These are phyloP conservation scores for Globisporangium iwayamae DNA, from an alignment of 352 stramenopile genomes.

Conservation along the genomic window DNA sequence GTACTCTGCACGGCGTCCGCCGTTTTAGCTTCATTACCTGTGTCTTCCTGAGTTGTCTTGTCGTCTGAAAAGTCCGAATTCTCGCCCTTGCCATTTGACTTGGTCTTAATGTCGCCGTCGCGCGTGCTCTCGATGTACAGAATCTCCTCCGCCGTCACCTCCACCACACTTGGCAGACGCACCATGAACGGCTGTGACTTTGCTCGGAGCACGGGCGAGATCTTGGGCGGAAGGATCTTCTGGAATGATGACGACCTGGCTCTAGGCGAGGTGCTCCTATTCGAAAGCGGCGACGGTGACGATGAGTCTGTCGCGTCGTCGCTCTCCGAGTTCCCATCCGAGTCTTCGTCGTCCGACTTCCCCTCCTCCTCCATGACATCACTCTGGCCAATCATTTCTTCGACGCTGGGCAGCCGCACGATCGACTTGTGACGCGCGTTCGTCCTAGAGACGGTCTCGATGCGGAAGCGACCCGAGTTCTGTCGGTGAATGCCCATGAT, in stretches of 20 bases:
- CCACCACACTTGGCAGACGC: constrained; percentile 32
- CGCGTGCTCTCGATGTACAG: not conserved
- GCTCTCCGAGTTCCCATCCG: constrained; percentile 12
- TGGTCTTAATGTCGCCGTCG: not conserved
- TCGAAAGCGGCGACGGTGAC: not conserved
- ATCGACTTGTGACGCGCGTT: constrained; percentile 7
- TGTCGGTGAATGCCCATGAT: constrained; percentile 4
- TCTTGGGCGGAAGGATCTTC: constrained; percentile 8
- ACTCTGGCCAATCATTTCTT: constrained; percentile 12
- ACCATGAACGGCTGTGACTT: constrained; percentile 27
- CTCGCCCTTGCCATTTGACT: not conserved
- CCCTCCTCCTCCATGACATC: constrained; percentile 10
- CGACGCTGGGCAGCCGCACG: constrained; percentile 16
- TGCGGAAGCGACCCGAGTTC: constrained; percentile 6
- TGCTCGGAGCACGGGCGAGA: constrained; percentile 19
- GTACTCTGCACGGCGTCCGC: not conserved
- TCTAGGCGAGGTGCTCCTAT: not conserved
- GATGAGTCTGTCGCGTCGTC: constrained; percentile 11
- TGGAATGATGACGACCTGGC: constrained; percentile 26
- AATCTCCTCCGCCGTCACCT: constrained; percentile 18
- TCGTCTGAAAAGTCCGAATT: not conserved
- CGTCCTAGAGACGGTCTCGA: not conserved
- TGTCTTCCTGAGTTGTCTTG: too few species aligned
- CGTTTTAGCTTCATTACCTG: not conserved
- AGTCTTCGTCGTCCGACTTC: constrained; percentile 4